Evolutionary conservation across 2,329 filamentous ascomycete genomes (phyloP).

Genomic region (Claviceps sorghi): DNA sequence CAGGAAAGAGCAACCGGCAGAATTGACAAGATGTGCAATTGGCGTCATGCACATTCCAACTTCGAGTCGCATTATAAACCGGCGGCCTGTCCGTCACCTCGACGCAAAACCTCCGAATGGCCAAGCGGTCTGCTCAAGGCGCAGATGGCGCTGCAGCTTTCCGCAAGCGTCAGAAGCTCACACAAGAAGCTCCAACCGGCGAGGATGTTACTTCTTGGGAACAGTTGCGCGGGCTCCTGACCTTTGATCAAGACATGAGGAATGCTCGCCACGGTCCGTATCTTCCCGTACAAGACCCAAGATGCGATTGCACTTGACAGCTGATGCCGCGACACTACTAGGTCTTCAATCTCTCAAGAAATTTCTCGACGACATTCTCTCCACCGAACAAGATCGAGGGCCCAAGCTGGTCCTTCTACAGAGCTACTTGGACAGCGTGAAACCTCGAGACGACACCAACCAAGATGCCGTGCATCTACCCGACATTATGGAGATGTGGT

Average conservation of each 20-base stretch:
- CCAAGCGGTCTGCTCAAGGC: slow-evolving; percentile 27
- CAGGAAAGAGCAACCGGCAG: slow-evolving; percentile 7
- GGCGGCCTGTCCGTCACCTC: slow-evolving; percentile 1
- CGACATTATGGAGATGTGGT: slow-evolving; percentile 81
- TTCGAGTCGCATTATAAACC: neutral
- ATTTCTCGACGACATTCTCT: slow-evolving; percentile 52
- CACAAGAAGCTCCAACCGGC: slow-evolving; percentile 40
- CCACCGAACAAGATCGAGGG: slow-evolving; percentile 27
- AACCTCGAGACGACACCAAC: slow-evolving; percentile 27
- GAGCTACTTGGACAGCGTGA: slow-evolving; percentile 50
- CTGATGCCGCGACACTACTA: slow-evolving; percentile 15
- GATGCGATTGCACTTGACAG: too few relatives aligned
- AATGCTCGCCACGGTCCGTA: slow-evolving; percentile 51
- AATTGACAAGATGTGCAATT: neutral
- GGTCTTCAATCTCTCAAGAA: slow-evolving; percentile 55
- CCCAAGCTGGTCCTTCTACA: slow-evolving; percentile 43
- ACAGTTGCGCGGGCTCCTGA: slow-evolving; percentile 54
- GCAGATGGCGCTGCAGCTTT: slow-evolving; percentile 26
- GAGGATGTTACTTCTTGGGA: slow-evolving; percentile 48
- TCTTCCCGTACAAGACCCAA: neutral
- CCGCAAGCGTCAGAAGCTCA: slow-evolving; percentile 41
- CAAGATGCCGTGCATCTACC: slow-evolving; percentile 48
- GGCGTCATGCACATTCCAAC: neutral
- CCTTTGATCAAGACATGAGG: slow-evolving; percentile 55
- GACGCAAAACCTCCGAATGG: slow-evolving; percentile 19